A percentile compares a stretch with the other conserved stretches of the same genome.
Evolutionary conservation across 306 rosid genomes (phyloP).

Genomic region (Betula pendula): DNA sequence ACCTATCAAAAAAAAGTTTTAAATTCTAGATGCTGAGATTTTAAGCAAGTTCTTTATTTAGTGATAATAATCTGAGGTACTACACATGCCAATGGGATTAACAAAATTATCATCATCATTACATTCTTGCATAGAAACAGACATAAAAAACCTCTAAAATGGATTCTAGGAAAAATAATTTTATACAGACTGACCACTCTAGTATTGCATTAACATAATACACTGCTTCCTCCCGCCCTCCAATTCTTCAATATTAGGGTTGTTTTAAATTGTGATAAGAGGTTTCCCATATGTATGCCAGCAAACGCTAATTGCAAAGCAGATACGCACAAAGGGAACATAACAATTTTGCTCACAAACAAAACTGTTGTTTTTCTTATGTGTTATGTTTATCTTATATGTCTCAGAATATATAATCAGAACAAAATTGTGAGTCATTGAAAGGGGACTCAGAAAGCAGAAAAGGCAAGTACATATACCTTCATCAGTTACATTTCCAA

Average conservation of each 20-base stretch:
- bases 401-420: conserved; percentile 14
- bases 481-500: conserved; percentile 53
- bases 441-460: neutral
- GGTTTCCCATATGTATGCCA: conserved; percentile 7
- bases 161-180: too few relatives aligned
- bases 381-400: neutral
- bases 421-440: conserved; percentile 6
- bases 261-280: too few relatives aligned
- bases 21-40: too few relatives aligned
- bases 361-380: neutral
- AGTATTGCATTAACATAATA: conserved; percentile 4
- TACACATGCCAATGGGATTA: too few relatives aligned
- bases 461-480: conserved; percentile 50
- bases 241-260: too few relatives aligned
- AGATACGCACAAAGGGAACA: conserved; percentile 6
- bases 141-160: too few relatives aligned
- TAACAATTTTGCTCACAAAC: conserved; percentile 4
- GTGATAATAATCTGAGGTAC: too few relatives aligned
- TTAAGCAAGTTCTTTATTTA: too few relatives aligned
- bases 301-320: neutral
- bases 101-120: too few relatives aligned
- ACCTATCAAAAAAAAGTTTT: too few relatives aligned
- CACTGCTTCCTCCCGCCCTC: neutral
- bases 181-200: too few relatives aligned
- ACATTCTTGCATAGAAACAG: too few relatives aligned